Conservation (phyloP, 1,139 yeast genomes). For the Zhuliangozyma parablackwelliae region DNA sequence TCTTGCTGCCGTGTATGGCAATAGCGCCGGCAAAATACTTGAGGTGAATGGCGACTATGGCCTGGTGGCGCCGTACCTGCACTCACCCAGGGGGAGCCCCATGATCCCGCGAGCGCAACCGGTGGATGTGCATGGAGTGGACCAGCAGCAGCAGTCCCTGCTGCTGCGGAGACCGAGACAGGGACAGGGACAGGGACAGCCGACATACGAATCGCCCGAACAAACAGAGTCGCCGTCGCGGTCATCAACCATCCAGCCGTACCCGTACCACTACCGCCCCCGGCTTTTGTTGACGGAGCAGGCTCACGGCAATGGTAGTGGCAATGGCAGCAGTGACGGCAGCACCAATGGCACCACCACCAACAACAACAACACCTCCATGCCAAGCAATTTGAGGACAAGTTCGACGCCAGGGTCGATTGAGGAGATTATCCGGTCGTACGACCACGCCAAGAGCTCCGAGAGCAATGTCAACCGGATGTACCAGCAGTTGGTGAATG, state of each 20-base stretch:
- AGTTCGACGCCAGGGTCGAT: constrained; percentile 20
- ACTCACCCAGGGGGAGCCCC: constrained; percentile 3
- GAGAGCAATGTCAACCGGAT: constrained; percentile 21
- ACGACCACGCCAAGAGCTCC: constrained; percentile 11
- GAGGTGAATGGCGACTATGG: constrained; percentile 24
- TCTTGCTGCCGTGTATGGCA: constrained; percentile 79
- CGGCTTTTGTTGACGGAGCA: constrained; percentile 42
- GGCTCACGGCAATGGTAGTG: constrained; percentile 24
- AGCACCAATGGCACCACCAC: not conserved
- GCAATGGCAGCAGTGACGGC: not conserved
- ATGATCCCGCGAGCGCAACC: constrained; percentile 5
- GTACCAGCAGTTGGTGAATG: constrained; percentile 29
- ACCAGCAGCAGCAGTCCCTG: not conserved
- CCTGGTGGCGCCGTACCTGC: too few relatives aligned
- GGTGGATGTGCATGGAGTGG: not conserved
- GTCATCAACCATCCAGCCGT: constrained; percentile 3
- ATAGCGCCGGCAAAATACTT: constrained; percentile 45
- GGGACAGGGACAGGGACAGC: too few relatives aligned
- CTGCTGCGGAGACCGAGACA: too few relatives aligned
- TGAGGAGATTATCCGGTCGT: constrained; percentile 35
- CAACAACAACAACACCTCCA: constrained; percentile 4
- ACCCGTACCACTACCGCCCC: constrained; percentile 25
- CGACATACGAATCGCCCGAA: too few relatives aligned
- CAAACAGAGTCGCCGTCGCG: not conserved
- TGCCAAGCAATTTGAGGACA: not conserved